Evolutionary conservation across 225 moss, liverwort and hornwort species (phyloP).

Genomic region (Physcomitrium patens): DNA sequence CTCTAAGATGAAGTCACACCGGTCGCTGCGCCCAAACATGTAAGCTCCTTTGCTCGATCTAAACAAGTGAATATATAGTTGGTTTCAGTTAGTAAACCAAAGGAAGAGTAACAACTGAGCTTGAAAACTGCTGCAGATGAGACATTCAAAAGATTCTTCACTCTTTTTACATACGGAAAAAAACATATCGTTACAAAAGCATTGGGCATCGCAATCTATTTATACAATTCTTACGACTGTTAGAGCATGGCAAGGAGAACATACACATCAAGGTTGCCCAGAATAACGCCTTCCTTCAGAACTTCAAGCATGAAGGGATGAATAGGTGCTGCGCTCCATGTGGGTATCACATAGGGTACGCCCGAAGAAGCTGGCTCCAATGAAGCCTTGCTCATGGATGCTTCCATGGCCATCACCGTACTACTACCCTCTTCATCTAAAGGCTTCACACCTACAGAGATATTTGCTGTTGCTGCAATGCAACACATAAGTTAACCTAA

Average conservation of each 20-base stretch:
- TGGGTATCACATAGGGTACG: conserved; percentile 70
- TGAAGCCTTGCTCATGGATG: conserved; percentile 16
- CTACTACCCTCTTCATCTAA: conserved; percentile 38
- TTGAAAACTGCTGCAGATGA: conserved; percentile 5
- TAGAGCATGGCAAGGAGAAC: conserved; percentile 29
- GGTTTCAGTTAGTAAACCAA: conserved; percentile 15
- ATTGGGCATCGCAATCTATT: conserved; percentile 2
- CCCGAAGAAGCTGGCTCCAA: conserved; percentile 40
- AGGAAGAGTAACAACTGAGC: conserved; percentile 8
- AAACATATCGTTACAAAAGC: background rate
- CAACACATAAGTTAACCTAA: conserved; percentile 30
- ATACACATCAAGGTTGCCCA: conserved; percentile 81
- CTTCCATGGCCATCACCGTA: conserved; percentile 25
- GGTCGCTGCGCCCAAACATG: conserved; percentile 97
- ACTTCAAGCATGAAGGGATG: conserved; percentile 77
- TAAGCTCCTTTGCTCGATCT: conserved; percentile 92
- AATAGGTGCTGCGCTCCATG: conserved; percentile 83
- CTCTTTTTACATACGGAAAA: background rate
- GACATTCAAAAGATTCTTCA: background rate
- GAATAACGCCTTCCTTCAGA: conserved; percentile 76
- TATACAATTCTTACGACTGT: background rate
- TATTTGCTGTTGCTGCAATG: conserved; percentile 29
- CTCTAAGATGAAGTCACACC: conserved; percentile 89
- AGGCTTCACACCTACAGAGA: conserved; percentile 24
- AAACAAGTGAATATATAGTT: conserved; percentile 28